Evolutionary conservation across 805 yeast species (phyloP).

Genomic region (Barnettozyma sucrosica): DNA sequence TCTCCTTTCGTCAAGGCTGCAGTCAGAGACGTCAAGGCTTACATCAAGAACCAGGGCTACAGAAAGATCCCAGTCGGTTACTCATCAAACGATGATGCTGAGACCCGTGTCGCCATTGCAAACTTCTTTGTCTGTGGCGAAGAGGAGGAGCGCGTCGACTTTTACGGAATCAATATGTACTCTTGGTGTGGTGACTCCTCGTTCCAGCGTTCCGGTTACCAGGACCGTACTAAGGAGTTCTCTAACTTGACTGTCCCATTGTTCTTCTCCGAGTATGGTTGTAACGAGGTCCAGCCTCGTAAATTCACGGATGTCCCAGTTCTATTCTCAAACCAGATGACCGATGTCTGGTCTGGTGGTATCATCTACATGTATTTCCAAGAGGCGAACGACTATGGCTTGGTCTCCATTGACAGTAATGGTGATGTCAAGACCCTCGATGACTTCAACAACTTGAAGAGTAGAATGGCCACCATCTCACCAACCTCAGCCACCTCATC

Average conservation of each 20-base stretch:
- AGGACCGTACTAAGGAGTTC: slow-evolving; percentile 66
- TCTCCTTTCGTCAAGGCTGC: slow-evolving; percentile 90
- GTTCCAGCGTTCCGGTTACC: slow-evolving; percentile 60
- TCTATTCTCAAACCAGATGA: slow-evolving; percentile 64
- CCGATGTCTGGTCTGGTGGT: slow-evolving; percentile 92
- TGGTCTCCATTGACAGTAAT: slow-evolving; percentile 47
- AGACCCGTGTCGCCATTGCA: slow-evolving; percentile 66
- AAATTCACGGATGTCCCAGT: slow-evolving; percentile 69
- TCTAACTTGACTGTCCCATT: slow-evolving; percentile 69
- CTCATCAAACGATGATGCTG: slow-evolving; percentile 77
- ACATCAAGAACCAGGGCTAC: slow-evolving; percentile 58
- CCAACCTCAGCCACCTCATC: slow-evolving; percentile 42
- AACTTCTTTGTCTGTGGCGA: slow-evolving; percentile 78
- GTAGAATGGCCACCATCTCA: slow-evolving; percentile 45
- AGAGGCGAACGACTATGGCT: slow-evolving; percentile 78
- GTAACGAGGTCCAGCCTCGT: slow-evolving; percentile 71
- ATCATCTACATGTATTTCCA: slow-evolving; percentile 87
- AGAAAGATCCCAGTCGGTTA: slow-evolving; percentile 82
- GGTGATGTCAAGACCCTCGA: slow-evolving; percentile 50
- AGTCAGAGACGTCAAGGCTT: slow-evolving; percentile 70
- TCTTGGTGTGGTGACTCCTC: slow-evolving; percentile 78
- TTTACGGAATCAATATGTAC: slow-evolving; percentile 82
- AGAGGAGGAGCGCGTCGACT: slow-evolving; percentile 52
- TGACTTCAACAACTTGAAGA: slow-evolving; percentile 54
- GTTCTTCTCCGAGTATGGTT: slow-evolving; percentile 87